Base-by-base conservation (phyloP, 352 stramenopile species). In the Phytophthora megakarya region DNA sequence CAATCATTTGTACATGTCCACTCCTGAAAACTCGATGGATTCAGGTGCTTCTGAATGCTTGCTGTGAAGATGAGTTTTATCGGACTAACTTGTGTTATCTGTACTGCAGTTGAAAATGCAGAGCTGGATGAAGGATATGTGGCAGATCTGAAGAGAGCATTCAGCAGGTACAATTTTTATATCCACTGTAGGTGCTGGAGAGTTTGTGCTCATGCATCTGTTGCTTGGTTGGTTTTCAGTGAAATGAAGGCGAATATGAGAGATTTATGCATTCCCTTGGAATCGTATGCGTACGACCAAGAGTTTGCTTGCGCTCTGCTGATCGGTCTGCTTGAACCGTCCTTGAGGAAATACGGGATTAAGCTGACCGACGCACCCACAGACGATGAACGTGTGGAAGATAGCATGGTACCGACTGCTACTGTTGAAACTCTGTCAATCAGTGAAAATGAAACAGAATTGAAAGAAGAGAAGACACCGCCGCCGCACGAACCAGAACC, bases 201-300 rank as follows among this genome's bases (percentile, higher is more conserved):
- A 15, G 12, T 22, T 32, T 42, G 38, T 39, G n/a, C 33, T 70
- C 18, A 71, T 23, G 10, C 23, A 25, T 26, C n/a, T 52, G 19
- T 35, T 51, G n/a, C 18, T 54, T 4, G 13, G 3, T 4, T 55
- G 8, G 3, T 25, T 67, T 45, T 4, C 23, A 95, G 86, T 21
- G 86, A 95, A 68, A 95, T 95, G 84, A 95, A 93, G 60, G 50
- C 67, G 4, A 91, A 88, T 53, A 91, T 95, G 78, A 81, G 86
- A 45, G 81, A 95, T 11, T 55, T 93, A 45, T 92, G 83, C 49
- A 91, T 95, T 28, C 84, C 86, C 0, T 60, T 95, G 43, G 86
- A 95, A 63, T 84, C 88, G 53, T 95, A 90, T 45, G 86, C 86
- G 23, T 89, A 95, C 59, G 76, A 89, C 21, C 74, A 95, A 62